Base-by-base conservation (phyloP, 2,329 filamentous ascomycete genomes). In the Rutstroemia sp. region DNA sequence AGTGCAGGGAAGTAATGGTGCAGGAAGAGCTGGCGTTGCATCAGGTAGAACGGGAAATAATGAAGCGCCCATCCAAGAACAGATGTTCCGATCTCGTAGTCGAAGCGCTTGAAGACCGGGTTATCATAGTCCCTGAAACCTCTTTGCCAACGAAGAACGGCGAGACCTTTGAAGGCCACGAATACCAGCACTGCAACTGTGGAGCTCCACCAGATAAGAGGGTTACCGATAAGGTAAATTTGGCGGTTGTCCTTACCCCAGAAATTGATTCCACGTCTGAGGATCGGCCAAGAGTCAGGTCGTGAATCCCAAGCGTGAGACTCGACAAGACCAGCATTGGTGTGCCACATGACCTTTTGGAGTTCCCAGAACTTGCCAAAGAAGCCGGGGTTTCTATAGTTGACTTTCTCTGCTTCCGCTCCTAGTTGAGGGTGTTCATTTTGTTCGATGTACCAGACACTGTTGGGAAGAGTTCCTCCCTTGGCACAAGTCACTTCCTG, bases 271-370 rank as follows among this genome's bases (percentile, higher is more conserved):
- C 94, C 94, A 61, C 94, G 90, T 64, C 83, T 83, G 52, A 99
- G 83, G 57, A 95, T 82, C 21, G 94, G 94, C 94, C 94, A 99
- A 6, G 91, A 92, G 37, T 85, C 83, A 34, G 94, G 94, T 47
- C 94, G 88, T 48, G 94, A 97, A 71, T 99, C 94, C 94, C 95
- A 99, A 52, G 92, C 90, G 70, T 99, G 94, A 18, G 92, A 96
- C 68, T 99, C 94, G 25, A 94, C 90, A 49, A 99, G 83, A 45
- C 94, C 94, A 34, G 94, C 94, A 70, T 99, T 99, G 38, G 94
- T 99, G 67, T 82, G 91, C 94, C 94, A 99, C 94, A 99, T 99
- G 62, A 99, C 94, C 73, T 88, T 86, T 71, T 99, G 92, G 46
- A 99, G 80, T 75, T 99, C 94, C 83, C 87, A 91, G 77, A 99